Evolutionary conservation across 768 basidiomycete species (phyloP).

Genomic region (Suillus decipiens): DNA sequence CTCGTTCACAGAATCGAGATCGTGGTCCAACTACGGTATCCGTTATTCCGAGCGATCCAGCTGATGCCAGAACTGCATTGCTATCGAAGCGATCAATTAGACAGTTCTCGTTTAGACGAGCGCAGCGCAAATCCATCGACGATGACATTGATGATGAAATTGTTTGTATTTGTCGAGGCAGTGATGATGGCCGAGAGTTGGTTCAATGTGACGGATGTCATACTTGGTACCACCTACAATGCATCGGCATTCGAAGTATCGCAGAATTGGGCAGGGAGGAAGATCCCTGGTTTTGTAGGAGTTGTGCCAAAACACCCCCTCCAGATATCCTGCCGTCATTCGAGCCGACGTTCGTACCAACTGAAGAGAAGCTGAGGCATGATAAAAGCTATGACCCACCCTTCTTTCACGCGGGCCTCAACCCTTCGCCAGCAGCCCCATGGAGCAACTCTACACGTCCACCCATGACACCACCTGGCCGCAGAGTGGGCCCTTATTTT

Average conservation of each 20-base stretch:
- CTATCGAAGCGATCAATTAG: slow-evolving; percentile 72
- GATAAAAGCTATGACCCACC: slow-evolving; percentile 52
- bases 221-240: slow-evolving; percentile 81
- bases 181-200: slow-evolving; percentile 70
- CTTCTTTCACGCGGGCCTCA: slow-evolving; percentile 54
- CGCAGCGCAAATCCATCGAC: slow-evolving; percentile 41
- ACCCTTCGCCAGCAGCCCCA: slow-evolving; percentile 55
- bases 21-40: slow-evolving; percentile 21
- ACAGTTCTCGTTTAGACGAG: slow-evolving; percentile 52
- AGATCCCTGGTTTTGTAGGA: slow-evolving; percentile 76
- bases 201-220: slow-evolving; percentile 83
- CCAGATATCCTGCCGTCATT: slow-evolving; percentile 32
- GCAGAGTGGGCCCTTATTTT: slow-evolving; percentile 29
- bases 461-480: slow-evolving; percentile 54
- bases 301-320: slow-evolving; percentile 48
- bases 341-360: slow-evolving; percentile 73
- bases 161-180: slow-evolving; percentile 66
- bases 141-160: slow-evolving; percentile 49
- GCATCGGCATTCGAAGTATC: slow-evolving; percentile 69
- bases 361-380: slow-evolving; percentile 49
- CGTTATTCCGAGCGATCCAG: slow-evolving; percentile 65
- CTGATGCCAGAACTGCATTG: slow-evolving; percentile 73
- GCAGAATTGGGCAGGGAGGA: slow-evolving; percentile 73
- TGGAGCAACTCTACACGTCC: slow-evolving; percentile 42
- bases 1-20: slow-evolving; percentile 36